A percentile compares a stretch with the other conserved stretches of the same genome.
Evolutionary conservation across 345 rosid genomes (phyloP).

Genomic region (Populus davidiana): DNA sequence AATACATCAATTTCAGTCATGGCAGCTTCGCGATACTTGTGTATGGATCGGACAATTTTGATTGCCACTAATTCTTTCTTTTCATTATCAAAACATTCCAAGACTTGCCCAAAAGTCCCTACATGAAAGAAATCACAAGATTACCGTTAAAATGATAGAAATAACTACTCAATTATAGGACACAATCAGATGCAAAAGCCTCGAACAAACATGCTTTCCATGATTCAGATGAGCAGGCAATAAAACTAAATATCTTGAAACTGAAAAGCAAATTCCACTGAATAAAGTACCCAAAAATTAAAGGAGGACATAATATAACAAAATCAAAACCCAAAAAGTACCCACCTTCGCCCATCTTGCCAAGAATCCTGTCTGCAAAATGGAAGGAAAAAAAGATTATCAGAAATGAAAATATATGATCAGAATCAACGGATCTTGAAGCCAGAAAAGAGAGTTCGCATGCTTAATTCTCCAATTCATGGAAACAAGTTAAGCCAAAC

Average conservation of each 20-base stretch:
- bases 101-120: constrained; percentile 33
- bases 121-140: not conserved
- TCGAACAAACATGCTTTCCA: not conserved
- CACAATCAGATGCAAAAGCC: not conserved
- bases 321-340: not conserved
- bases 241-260: not conserved
- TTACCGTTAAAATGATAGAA: not conserved
- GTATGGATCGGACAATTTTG: constrained; percentile 31
- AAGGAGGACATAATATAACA: not conserved
- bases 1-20: constrained; percentile 34
- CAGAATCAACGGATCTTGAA: not conserved
- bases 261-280: not conserved
- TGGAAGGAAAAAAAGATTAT: constrained; percentile 11
- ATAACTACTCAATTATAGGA: not conserved
- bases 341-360: constrained; percentile 92
- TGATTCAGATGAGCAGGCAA: not conserved
- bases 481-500: not conserved
- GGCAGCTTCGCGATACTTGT: constrained; percentile 33
- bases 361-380: constrained; percentile 63
- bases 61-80: constrained; percentile 27
- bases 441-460: too few species aligned
- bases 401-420: constrained; percentile 7
- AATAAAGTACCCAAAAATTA: not conserved
- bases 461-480: too few species aligned
- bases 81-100: constrained; percentile 29